Conservation (phyloP, 2,329 filamentous ascomycete genomes). For the Lasiodiplodia citricola region DNA sequence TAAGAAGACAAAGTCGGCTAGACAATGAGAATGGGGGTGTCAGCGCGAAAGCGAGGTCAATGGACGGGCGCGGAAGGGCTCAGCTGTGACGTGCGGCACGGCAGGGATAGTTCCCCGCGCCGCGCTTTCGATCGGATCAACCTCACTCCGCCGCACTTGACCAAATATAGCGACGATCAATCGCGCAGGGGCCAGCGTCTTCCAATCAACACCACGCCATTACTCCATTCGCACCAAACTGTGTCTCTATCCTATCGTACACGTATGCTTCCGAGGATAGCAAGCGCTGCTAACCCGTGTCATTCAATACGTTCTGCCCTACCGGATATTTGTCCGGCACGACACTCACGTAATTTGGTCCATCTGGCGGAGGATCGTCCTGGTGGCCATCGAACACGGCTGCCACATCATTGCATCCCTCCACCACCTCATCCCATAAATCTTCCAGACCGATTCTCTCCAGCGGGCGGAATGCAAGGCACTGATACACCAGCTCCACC, state of each 20-base stretch:
- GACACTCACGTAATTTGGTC: not conserved
- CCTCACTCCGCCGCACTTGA: not conserved
- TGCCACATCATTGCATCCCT: not conserved
- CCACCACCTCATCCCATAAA: not conserved
- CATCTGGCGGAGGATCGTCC: not conserved
- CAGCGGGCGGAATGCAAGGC: not conserved
- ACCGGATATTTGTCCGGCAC: constrained; percentile 5
- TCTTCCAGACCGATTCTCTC: constrained; percentile 3
- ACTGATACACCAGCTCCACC: constrained; percentile 10
- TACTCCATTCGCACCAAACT: not conserved
- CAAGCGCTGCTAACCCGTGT: not conserved
- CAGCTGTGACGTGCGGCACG: constrained; percentile 7
- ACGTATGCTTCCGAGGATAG: too few relatives aligned
- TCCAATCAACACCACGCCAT: constrained; percentile 4
- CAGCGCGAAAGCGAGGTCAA: not conserved
- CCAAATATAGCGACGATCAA: constrained; percentile 2
- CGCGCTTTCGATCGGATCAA: constrained; percentile 14
- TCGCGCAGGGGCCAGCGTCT: constrained; percentile 9
- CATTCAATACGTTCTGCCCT: not conserved
- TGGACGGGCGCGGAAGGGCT: not conserved
- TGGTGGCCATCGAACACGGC: not conserved
- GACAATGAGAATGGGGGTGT: constrained; percentile 5
- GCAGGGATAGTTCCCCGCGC: constrained; percentile 14
- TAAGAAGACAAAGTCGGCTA: not conserved
- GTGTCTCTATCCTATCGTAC: not conserved